These are phyloP conservation scores for Cordyceps javanica DNA, from an alignment of 2,329 filamentous ascomycete genomes.

Conservation along the genomic window DNA sequence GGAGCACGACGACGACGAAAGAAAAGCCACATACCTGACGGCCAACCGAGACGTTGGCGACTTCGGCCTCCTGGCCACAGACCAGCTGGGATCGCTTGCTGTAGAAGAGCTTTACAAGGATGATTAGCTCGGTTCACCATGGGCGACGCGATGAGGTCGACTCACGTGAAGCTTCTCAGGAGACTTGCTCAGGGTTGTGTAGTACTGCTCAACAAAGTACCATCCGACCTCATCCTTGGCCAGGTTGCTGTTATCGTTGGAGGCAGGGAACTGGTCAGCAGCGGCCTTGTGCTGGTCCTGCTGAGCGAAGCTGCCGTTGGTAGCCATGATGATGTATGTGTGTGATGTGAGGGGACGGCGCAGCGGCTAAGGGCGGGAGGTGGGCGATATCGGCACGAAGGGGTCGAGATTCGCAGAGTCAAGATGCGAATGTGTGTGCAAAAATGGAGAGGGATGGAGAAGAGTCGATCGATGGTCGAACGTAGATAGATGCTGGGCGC, in stretches of 20 bases:
- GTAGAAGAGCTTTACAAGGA: conserved; percentile 68
- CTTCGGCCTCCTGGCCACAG: conserved; percentile 83
- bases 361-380: neutral
- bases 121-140: neutral
- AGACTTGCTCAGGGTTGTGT: conserved; percentile 90
- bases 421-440: neutral
- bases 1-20: neutral
- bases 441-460: neutral
- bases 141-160: conserved; percentile 14
- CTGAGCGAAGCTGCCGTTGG: conserved; percentile 48
- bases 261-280: conserved; percentile 32
- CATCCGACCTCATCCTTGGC: conserved; percentile 94
- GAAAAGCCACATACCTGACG: conserved; percentile 57
- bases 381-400: conserved; percentile 11
- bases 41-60: conserved; percentile 78
- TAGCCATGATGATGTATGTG: conserved; percentile 40
- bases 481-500: neutral
- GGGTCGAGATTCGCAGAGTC: neutral
- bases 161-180: conserved; percentile 85
- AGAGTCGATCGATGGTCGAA: neutral
- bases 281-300: conserved; percentile 36
- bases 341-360: conserved; percentile 13
- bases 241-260: conserved; percentile 40
- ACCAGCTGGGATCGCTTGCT: conserved; percentile 94
- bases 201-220: conserved; percentile 99